Evolutionary conservation across 2,329 filamentous ascomycete genomes (phyloP).

Genomic region (Microdochium trichocladiopsis): DNA sequence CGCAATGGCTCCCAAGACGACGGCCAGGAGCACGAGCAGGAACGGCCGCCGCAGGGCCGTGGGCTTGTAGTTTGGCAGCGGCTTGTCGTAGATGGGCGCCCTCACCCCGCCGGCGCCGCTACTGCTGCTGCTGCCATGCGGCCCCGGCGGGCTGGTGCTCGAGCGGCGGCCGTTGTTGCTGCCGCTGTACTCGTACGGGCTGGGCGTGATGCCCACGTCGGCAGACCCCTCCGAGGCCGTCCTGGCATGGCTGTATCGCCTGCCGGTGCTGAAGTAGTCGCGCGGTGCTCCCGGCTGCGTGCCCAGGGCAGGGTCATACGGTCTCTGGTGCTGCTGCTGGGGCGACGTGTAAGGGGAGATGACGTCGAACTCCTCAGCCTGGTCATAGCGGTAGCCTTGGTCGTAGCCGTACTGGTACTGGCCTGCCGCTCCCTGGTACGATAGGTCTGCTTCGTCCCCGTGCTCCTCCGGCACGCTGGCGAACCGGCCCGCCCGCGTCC

Average conservation of each 20-base stretch:
- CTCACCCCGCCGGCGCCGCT: background rate
- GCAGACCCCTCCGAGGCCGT: background rate
- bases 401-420: background rate
- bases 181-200: background rate
- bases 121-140: no score
- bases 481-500: background rate
- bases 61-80: background rate
- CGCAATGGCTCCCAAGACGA: background rate
- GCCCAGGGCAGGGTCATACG: background rate
- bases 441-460: background rate
- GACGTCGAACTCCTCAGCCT: background rate
- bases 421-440: no score
- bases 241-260: background rate
- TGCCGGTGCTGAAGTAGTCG: background rate
- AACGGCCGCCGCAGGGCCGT: background rate
- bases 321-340: background rate
- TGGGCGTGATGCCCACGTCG: background rate
- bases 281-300: background rate
- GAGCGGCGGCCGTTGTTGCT: background rate
- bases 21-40: background rate
- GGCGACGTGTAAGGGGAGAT: background rate
- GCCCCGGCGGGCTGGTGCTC: background rate
- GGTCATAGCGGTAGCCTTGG: background rate
- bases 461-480: background rate
- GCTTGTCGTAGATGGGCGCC: background rate